phyloP scores from a whole-genome alignment of 225 moss, liverwort and hornwort species.

The Polytrichum commune region DNA sequence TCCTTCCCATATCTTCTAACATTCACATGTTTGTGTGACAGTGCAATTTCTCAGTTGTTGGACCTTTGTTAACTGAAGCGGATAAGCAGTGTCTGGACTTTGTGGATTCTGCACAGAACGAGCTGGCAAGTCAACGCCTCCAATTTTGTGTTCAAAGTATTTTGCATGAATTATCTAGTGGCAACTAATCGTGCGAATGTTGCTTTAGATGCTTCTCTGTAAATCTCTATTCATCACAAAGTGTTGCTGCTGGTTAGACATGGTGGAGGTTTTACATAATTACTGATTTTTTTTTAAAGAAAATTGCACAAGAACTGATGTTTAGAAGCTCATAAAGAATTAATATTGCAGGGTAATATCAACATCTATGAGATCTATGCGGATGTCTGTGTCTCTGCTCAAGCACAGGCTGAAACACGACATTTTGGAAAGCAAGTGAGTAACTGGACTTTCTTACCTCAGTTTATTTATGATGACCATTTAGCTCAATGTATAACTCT shows the following conservation, averaged over 20 bases:
- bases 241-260: too few species aligned
- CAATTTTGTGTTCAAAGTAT: background rate
- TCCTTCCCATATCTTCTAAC: constrained; percentile 11
- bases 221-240: background rate
- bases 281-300: too few species aligned
- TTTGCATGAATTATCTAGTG: too few species aligned
- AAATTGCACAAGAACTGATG: too few species aligned
- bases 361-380: constrained; percentile 92
- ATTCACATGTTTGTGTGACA: constrained; percentile 21
- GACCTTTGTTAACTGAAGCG: constrained; percentile 28
- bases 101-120: constrained; percentile 37
- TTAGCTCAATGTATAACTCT: background rate
- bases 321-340: background rate
- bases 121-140: constrained; percentile 39
- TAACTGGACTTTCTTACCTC: background rate
- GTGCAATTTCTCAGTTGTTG: constrained; percentile 76
- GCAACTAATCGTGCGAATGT: too few species aligned
- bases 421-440: constrained; percentile 83
- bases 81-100: constrained; percentile 49
- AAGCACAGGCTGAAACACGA: constrained; percentile 70
- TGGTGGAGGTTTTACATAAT: too few species aligned
- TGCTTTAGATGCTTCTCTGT: background rate
- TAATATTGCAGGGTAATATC: constrained; percentile 62
- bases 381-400: constrained; percentile 73
- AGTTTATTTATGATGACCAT: background rate